Evolutionary conservation across 2,329 filamentous ascomycete species (phyloP), one percentile per base, ranked within the genome.

Genomic region (Rhinocladiella mackenziei): DNA sequence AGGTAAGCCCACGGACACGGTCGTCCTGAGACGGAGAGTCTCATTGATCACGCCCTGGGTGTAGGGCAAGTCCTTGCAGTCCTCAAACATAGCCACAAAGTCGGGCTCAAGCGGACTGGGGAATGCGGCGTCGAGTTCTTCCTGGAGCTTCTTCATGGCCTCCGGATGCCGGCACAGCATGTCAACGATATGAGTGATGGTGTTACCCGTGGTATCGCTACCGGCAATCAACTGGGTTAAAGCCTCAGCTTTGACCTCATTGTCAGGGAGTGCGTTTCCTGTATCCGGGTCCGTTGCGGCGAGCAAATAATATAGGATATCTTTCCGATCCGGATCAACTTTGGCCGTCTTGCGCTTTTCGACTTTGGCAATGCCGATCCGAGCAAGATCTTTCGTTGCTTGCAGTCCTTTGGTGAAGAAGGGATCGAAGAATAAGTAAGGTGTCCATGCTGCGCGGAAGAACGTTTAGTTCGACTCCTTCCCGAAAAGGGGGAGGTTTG

Each of bases 251-350:
- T 69, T 59, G 58, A 73, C 66, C 33, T 73, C 65, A 2, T 30
- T 45, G 15, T 55, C 41, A 3, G 56, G 56, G 45, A 63, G 50
- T 1, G 48, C 48, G 28, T 48, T 50, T 4, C 56, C 55, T 5
- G 23, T 43, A 11, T 43, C 23, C 5, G 33, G 41, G 41, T 60
- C 61, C 25, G 63, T 60, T 41, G 63, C 56, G 3, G 54, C 48
- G 6, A 69, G 53, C 0, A 70, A 62, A 14, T 67, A 60, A 15
- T 62, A 59, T 60, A 68, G 66, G 23, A 73, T 62, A 49, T 73
- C 69, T 7, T 55, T 58, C 7, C 61, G 48, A n/a, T 51, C 48
- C 5, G 56, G 14, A 54, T 26, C 59, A 38, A 1, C 17, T 40
- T 18, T 17, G 20, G 30, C 32, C 13, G 53, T 57, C 15, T 32